Evolutionary conservation across 1,284 basidiomycete species (phyloP).

Genomic region (Pseudozyma pruni): DNA sequence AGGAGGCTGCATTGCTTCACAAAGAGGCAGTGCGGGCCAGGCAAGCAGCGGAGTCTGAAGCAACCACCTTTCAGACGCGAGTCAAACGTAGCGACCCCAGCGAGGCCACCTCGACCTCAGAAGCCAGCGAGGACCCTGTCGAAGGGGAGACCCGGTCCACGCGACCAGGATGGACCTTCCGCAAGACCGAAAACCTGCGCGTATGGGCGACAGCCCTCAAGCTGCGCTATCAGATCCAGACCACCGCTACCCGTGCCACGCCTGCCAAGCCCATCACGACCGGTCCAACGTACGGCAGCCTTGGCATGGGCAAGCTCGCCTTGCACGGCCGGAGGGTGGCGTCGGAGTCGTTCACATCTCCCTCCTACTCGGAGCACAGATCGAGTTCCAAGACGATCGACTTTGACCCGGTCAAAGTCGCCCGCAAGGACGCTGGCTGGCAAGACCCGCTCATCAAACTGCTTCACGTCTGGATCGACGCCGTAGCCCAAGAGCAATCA

Average conservation of each 20-base stretch:
- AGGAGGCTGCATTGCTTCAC: constrained; percentile 69
- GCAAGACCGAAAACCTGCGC: constrained; percentile 52
- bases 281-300: constrained; percentile 18
- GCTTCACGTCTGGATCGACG: constrained; percentile 76
- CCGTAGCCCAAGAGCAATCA: constrained; percentile 74
- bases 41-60: constrained; percentile 67
- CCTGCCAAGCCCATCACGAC: background rate
- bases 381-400: constrained; percentile 23
- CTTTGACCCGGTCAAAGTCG: constrained; percentile 80
- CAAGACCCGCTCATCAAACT: constrained; percentile 78
- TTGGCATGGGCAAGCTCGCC: constrained; percentile 40
- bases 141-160: background rate
- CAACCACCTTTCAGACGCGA: constrained; percentile 58
- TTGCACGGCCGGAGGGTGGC: constrained; percentile 33
- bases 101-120: background rate
- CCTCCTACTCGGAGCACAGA: background rate
- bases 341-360: constrained; percentile 21
- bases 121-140: background rate
- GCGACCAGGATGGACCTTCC: constrained; percentile 51
- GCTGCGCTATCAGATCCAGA: constrained; percentile 45
- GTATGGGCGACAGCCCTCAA: constrained; percentile 49
- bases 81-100: constrained; percentile 9
- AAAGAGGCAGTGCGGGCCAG: constrained; percentile 36
- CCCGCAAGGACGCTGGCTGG: constrained; percentile 80
- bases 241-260: constrained; percentile 16